Evolutionary conservation across 2,329 filamentous ascomycete species (phyloP).

Genomic region (Arachnomyces sp.): DNA sequence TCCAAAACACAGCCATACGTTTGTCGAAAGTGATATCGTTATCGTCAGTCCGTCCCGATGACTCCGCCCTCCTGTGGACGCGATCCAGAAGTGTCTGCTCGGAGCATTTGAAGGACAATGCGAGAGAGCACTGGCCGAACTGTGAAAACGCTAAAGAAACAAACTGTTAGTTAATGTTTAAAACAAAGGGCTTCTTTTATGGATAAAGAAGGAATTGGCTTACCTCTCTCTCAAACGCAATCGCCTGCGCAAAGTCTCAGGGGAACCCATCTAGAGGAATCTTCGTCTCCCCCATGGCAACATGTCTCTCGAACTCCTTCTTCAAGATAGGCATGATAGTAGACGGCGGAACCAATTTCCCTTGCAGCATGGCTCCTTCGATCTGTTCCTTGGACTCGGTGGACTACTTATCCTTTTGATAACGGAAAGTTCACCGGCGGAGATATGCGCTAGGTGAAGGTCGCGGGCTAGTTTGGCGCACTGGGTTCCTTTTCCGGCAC

Average conservation of each 20-base stretch:
- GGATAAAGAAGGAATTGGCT: background rate
- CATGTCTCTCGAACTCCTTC: conserved; percentile 7
- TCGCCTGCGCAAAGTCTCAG: conserved; percentile 5
- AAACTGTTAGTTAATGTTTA: too few species aligned
- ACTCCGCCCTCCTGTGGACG: too few species aligned
- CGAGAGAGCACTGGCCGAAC: too few species aligned
- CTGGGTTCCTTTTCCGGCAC: conserved; percentile 7
- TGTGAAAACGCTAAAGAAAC: too few species aligned
- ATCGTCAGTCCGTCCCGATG: too few species aligned
- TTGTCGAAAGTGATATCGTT: too few species aligned
- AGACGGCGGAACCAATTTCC: conserved; percentile 1
- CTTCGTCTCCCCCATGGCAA: conserved; percentile 1
- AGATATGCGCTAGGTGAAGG: conserved; percentile 7
- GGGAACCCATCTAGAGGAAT: conserved; percentile 10
- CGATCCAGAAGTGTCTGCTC: too few species aligned
- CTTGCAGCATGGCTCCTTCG: background rate
- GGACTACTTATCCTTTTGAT: background rate
- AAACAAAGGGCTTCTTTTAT: too few species aligned
- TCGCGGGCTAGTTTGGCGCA: conserved; percentile 6
- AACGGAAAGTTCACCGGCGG: conserved; percentile 7
- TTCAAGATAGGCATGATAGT: conserved; percentile 6
- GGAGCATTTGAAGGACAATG: too few species aligned
- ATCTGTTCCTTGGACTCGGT: background rate
- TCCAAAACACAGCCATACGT: too few species aligned
- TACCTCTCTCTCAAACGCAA: conserved; percentile 8